phyloP scores from a whole-genome alignment of 495 filamentous ascomycete genomes.

The Viridothelium virens region DNA sequence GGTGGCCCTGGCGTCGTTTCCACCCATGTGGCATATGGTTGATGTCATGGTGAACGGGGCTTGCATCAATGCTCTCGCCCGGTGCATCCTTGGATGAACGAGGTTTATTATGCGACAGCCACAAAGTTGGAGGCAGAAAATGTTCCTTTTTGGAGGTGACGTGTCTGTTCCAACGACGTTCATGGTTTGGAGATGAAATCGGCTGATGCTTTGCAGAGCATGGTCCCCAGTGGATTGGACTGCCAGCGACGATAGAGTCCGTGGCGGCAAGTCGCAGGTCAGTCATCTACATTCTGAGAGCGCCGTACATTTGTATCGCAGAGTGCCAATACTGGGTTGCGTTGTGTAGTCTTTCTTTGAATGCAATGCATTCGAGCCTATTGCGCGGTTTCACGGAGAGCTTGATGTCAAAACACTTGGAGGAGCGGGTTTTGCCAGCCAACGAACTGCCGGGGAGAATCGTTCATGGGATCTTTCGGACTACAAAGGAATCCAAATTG shows the following conservation, averaged over 20 bases:
- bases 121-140: slow-evolving; percentile 1
- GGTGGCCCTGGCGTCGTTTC: slow-evolving; percentile 3
- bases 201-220: slow-evolving; percentile 36
- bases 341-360: slow-evolving; percentile 45
- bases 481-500: slow-evolving; percentile 32
- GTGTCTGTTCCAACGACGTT: slow-evolving; percentile 33
- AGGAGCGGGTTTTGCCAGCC: slow-evolving; percentile 75
- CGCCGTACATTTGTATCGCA: not conserved
- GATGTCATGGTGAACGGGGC: not conserved
- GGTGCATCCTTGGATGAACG: no score
- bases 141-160: slow-evolving; percentile 42
- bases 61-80: no score
- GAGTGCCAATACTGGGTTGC: not conserved
- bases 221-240: slow-evolving; percentile 59
- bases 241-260: slow-evolving; percentile 61
- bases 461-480: slow-evolving; percentile 32
- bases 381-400: slow-evolving; percentile 53
- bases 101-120: not conserved
- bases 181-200: not conserved
- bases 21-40: not conserved
- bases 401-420: slow-evolving; percentile 69
- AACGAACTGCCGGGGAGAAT: slow-evolving; percentile 47
- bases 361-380: slow-evolving; percentile 24
- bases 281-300: not conserved
- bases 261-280: slow-evolving; percentile 55